Base-by-base conservation (phyloP, 768 basidiomycete genomes). In the Suillus ampliporus region DNA sequence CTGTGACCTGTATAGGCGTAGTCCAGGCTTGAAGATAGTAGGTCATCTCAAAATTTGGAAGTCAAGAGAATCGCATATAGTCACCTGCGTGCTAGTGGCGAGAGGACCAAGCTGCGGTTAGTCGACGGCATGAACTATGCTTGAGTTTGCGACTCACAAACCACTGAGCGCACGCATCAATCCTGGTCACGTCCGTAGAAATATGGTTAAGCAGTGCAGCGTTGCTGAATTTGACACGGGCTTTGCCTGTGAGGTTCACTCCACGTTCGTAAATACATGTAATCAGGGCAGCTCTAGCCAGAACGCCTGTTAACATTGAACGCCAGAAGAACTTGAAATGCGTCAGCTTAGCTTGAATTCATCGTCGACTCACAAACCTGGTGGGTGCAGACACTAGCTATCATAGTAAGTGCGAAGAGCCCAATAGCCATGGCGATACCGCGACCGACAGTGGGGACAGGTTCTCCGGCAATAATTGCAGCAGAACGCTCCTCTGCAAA, bases 251-350 rank as follows among this genome's bases (percentile, higher is more conserved):
- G 37, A 94, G 78, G 35, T 78, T 77, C 43, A 92, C 81, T 4
- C 86, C 85, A 57, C 90, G 86, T 66, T 88, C 85, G 76, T 91
- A 94, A n/a, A 92, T 83, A 0, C 86, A 85, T 47, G 83, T 83
- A 53, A 90, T 90, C 31, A 92, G 79, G 10, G 89, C 85, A 1
- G 84, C 84, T 61, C 91, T 82, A 0, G 84, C 83, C 26, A 90
- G 77, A 5, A 89, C 82, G 28, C 92, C 91, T 0, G 85, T 84
- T 26, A 80, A 74, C 84, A 89, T 89, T 5, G 86, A 86, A 44
- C 86, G 79, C 82, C 86, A 88, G 79, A 92, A 91, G 76, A 89
- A 91, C 82, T 87, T 61, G n/a, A 23, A n/a, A 21, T 51, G 28
- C 7, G 11, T 23, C n/a, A 58, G 47, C 13, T 26, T 15, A 19